Conservation (phyloP, 768 basidiomycete species). For the Thelephora ganbajun region DNA sequence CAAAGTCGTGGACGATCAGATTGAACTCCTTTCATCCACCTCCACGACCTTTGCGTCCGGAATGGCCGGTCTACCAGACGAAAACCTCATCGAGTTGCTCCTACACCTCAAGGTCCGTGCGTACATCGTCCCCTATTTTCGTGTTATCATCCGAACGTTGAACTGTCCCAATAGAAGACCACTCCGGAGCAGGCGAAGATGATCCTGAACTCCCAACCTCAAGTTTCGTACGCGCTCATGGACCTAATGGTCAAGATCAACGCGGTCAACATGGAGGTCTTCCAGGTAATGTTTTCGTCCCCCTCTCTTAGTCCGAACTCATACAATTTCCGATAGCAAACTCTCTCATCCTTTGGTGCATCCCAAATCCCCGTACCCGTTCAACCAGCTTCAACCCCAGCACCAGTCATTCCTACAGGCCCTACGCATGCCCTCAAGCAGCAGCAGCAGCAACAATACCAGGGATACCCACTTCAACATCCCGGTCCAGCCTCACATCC, state of each 20-base stretch:
- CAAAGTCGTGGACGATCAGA: too few species aligned
- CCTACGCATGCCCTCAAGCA: constrained; percentile 16
- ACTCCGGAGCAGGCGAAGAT: constrained; percentile 53
- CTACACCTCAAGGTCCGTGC: constrained; percentile 48
- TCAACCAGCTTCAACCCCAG: constrained; percentile 14
- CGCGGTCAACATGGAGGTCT: constrained; percentile 59
- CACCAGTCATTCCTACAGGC: constrained; percentile 13
- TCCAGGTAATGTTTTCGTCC: constrained; percentile 36
- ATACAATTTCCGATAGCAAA: constrained; percentile 36
- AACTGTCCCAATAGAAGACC: constrained; percentile 40
- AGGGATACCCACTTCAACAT: constrained; percentile 11
- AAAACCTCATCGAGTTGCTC: constrained; percentile 62
- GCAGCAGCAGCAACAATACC: constrained; percentile 1
- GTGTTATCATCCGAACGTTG: neutral
- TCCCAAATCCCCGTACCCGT: constrained; percentile 15
- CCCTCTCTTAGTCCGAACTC: neutral
- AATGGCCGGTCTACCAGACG: constrained; percentile 30
- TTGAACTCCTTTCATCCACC: too few species aligned
- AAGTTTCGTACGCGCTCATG: constrained; percentile 66
- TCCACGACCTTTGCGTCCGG: too few species aligned
- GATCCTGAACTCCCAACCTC: constrained; percentile 60
- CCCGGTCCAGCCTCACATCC: constrained; percentile 6
- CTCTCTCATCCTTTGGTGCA: constrained; percentile 37
- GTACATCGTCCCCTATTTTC: neutral
- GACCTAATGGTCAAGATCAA: constrained; percentile 68